phyloP scores from a whole-genome alignment of 1,139 yeast genomes.

The Nadsonia commutata region DNA sequence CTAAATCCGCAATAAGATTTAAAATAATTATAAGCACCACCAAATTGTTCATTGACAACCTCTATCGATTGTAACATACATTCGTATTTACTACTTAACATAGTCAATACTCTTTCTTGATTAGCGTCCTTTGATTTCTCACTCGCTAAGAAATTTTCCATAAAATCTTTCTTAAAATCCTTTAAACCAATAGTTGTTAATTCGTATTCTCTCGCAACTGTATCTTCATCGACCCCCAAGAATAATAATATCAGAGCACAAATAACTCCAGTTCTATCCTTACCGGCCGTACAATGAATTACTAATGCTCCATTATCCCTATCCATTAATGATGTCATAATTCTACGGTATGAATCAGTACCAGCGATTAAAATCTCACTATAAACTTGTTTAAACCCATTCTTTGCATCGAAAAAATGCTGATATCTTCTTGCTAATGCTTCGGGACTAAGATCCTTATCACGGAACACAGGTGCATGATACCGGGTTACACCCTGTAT shows the following conservation, averaged over 20 bases:
- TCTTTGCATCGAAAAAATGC: slow-evolving; percentile 44
- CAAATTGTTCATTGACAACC: slow-evolving; percentile 35
- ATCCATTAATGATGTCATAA: slow-evolving; percentile 31
- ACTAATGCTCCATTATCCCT: slow-evolving; percentile 36
- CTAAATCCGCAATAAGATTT: slow-evolving; percentile 32
- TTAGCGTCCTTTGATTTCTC: slow-evolving; percentile 12
- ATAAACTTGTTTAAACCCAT: slow-evolving; percentile 52
- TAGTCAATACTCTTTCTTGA: slow-evolving; percentile 34
- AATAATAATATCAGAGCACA: slow-evolving; percentile 52
- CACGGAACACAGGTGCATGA: slow-evolving; percentile 46
- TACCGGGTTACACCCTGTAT: slow-evolving; percentile 34
- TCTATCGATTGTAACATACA: slow-evolving; percentile 56
- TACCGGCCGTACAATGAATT: slow-evolving; percentile 77
- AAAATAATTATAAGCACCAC: slow-evolving; percentile 42
- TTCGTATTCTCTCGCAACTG: slow-evolving; percentile 60
- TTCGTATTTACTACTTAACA: slow-evolving; percentile 55
- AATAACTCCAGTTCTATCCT: slow-evolving; percentile 70
- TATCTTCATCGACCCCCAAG: slow-evolving; percentile 49
- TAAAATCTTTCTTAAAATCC: slow-evolving; percentile 3
- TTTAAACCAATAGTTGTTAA: slow-evolving; percentile 51
- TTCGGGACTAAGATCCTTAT: slow-evolving; percentile 50
- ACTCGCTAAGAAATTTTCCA: background rate
- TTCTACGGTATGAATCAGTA: slow-evolving; percentile 12
- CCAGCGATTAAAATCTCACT: slow-evolving; percentile 43
- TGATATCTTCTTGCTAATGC: slow-evolving; percentile 45